Evolutionary conservation across 768 basidiomycete genomes (phyloP), one percentile per base, ranked within the genome.

Genomic region (Russula virescens): DNA sequence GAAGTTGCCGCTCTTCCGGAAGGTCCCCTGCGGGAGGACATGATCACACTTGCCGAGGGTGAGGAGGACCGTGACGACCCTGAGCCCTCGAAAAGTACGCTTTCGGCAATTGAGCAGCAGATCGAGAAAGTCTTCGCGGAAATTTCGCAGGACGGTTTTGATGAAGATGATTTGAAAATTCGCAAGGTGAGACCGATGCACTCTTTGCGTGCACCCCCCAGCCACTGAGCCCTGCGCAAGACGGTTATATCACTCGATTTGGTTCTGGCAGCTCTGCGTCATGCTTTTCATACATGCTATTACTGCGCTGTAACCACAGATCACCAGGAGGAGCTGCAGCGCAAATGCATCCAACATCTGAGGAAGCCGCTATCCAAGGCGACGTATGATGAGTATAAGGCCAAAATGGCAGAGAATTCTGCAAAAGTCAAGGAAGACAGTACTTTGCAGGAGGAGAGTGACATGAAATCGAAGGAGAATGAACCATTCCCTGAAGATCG

Each of bases 261-360:
- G 74, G 94, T 94, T 75, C 79, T 98, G 74, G 87, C 89, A 55
- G 98, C 97, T 77, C 79, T 99, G 71, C 91, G 97, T 68, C 82
- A 86, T 73, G 95, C 91, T 58, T 94, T 89, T 76, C 83, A 93
- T 82, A 87, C 91, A 71, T 97, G 97, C 83, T 99, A 96, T 77
- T 99, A 99, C 78, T 99, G 97, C 81, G 87, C 89, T 69, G 86
- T 92, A 72, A 84, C 91, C 68, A 89, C 87, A 73, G 89, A 96
- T 77, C 94, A 94, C 78, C 76, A 89, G 74, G 97, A 99, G 77
- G 94, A 97, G 79, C 81, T 99, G 70, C 88, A 94, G 75, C 85
- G 93, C 73, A 93, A 94, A 78, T 98, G 96, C 81, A 79, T 97
- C 69, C 86, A 86, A 78, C 97, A 99, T 77, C 80, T 89, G 66